Evolutionary conservation across 1,284 basidiomycete species (phyloP).

Genomic region (Leccinum angustisporum): DNA sequence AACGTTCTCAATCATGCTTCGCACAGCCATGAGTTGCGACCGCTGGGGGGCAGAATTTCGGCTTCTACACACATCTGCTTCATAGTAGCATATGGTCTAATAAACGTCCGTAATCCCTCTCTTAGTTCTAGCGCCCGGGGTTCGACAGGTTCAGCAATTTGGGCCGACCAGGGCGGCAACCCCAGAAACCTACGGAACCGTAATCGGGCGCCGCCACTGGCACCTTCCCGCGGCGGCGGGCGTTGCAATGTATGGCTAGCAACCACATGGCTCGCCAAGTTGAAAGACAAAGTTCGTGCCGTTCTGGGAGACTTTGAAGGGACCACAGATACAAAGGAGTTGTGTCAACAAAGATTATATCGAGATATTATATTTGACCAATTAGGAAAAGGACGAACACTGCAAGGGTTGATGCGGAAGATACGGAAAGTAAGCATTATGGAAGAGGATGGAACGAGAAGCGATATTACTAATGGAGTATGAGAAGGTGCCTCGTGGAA

Average conservation of each 20-base stretch:
- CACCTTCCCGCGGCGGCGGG: not conserved
- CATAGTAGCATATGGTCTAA: slow-evolving; percentile 1
- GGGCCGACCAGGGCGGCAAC: not conserved
- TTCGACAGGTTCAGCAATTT: not conserved
- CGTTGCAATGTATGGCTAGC: not conserved
- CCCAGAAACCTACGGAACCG: not conserved
- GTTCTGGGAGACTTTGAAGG: not conserved
- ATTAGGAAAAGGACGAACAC: slow-evolving; percentile 3
- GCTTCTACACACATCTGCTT: not conserved
- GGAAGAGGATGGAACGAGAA: slow-evolving; percentile 26
- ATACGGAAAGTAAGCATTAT: slow-evolving; percentile 21
- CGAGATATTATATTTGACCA: not conserved
- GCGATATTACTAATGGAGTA: slow-evolving; percentile 17
- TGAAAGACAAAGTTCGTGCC: not conserved
- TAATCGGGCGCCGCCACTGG: not conserved
- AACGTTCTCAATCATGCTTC: not conserved
- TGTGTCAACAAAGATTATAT: not conserved
- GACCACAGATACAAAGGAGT: not conserved
- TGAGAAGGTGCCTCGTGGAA: slow-evolving; percentile 20
- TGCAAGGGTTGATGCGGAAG: slow-evolving; percentile 16
- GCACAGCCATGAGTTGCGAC: not conserved
- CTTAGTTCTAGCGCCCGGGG: not conserved
- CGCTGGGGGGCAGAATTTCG: not conserved
- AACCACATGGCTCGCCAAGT: not conserved
- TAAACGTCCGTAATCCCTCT: not conserved